Evolutionary conservation across 306 rosid genomes (phyloP).

Genomic region (Carpinus viminea): DNA sequence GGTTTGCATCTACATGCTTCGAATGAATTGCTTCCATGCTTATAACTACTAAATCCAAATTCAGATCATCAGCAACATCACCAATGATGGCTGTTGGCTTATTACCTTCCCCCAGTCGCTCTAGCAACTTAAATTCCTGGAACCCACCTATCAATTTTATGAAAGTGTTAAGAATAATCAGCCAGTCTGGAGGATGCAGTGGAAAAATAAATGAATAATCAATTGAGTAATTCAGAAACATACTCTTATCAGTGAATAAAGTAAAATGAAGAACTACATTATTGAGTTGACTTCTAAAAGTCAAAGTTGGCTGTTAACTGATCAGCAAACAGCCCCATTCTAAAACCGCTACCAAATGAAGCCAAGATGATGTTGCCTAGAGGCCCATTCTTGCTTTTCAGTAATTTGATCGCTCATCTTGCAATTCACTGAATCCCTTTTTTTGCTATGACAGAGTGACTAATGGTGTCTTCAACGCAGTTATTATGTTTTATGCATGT

Average conservation of each 20-base stretch:
- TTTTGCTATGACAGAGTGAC: neutral
- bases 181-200: neutral
- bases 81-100: slow-evolving; percentile 90
- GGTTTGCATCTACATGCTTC: slow-evolving; percentile 90
- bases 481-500: neutral
- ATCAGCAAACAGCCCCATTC: neutral
- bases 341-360: neutral
- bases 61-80: slow-evolving; percentile 92
- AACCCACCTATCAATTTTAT: slow-evolving; percentile 59
- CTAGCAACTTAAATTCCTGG: slow-evolving; percentile 72
- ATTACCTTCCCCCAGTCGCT: slow-evolving; percentile 83
- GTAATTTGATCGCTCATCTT: neutral
- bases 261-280: neutral
- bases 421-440: neutral
- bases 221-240: neutral
- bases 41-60: slow-evolving; percentile 79
- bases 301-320: neutral
- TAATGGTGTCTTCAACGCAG: neutral
- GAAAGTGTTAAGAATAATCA: slow-evolving; percentile 4
- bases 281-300: neutral
- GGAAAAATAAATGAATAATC: neutral
- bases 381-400: neutral
- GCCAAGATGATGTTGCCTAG: neutral
- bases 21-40: slow-evolving; percentile 98
- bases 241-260: neutral